phyloP scores from a whole-genome alignment of 805 yeast species.

The Yamadazyma insecticola region DNA sequence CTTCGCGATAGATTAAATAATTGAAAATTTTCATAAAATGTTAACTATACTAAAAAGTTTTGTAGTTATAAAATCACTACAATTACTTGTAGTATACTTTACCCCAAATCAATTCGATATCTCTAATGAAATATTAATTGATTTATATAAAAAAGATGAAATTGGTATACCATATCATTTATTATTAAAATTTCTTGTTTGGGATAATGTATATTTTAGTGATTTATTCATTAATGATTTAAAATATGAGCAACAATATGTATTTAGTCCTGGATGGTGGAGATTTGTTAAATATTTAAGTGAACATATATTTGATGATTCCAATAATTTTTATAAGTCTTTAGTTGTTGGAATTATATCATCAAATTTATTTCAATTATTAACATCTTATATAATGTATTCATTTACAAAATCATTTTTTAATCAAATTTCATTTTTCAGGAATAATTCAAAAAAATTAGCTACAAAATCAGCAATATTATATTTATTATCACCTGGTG shows the following conservation, averaged over 20 bases:
- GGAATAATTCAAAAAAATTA: conserved; percentile 12
- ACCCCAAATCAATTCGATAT: conserved; percentile 48
- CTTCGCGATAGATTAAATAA: no score
- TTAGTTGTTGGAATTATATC: conserved; percentile 45
- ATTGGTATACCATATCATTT: conserved; percentile 14
- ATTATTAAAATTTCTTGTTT: conserved; percentile 54
- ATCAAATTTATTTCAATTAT: conserved; percentile 49
- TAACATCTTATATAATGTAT: conserved; percentile 46
- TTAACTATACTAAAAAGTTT: conserved; percentile 16
- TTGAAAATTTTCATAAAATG: conserved; percentile 1
- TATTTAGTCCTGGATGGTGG: conserved; percentile 81
- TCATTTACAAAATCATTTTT: conserved; percentile 40
- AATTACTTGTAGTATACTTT: conserved; percentile 30
- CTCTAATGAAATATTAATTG: conserved; percentile 37
- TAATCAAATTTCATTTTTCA: conserved; percentile 12
- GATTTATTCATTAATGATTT: conserved; percentile 48
- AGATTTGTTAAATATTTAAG: conserved; percentile 30
- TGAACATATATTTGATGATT: conserved; percentile 7
- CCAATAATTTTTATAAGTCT: conserved; percentile 36
- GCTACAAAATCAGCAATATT: conserved; percentile 34
- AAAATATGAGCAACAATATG: conserved; percentile 85
- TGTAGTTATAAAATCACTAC: conserved; percentile 29
- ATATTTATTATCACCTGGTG: conserved; percentile 69
- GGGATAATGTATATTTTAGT: conserved; percentile 84
- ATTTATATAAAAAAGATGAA: background rate